Evolutionary conservation across 495 filamentous ascomycete species (phyloP).

Genomic region (Podospora tetraspora): DNA sequence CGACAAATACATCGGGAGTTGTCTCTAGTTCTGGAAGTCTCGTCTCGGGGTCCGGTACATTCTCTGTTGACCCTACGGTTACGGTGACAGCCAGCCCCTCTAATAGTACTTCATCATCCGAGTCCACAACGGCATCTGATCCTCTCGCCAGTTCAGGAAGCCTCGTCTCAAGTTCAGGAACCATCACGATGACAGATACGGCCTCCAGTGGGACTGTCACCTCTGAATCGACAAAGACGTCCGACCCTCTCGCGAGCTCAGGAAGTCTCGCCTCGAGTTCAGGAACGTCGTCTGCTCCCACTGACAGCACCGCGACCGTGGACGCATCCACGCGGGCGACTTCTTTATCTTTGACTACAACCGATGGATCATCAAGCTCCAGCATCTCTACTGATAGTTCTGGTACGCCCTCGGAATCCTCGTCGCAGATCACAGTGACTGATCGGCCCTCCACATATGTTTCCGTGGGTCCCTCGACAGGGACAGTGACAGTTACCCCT

Average conservation of each 20-base stretch:
- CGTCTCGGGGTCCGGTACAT: not conserved
- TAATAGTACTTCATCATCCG: not conserved
- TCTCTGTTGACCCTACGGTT: not conserved
- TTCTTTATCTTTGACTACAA: not conserved
- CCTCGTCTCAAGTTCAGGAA: not conserved
- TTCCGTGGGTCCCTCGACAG: not conserved
- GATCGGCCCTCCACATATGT: not conserved
- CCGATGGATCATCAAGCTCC: not conserved
- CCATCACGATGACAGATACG: not conserved
- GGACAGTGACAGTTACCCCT: not conserved
- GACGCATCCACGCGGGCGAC: not conserved
- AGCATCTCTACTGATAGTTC: not conserved
- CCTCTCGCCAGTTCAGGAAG: not conserved
- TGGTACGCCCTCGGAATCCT: not conserved
- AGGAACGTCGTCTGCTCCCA: not conserved
- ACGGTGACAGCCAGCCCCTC: not conserved
- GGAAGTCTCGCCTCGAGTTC: not conserved
- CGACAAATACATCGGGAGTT: not conserved
- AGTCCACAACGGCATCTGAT: not conserved
- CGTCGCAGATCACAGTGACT: conserved; percentile 2
- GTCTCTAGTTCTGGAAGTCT: not conserved
- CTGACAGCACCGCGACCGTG: not conserved
- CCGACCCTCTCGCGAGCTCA: not conserved
- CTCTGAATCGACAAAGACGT: not conserved
- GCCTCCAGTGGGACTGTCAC: not conserved